phyloP scores from a whole-genome alignment of 306 rosid genomes.

The Betula pendula region DNA sequence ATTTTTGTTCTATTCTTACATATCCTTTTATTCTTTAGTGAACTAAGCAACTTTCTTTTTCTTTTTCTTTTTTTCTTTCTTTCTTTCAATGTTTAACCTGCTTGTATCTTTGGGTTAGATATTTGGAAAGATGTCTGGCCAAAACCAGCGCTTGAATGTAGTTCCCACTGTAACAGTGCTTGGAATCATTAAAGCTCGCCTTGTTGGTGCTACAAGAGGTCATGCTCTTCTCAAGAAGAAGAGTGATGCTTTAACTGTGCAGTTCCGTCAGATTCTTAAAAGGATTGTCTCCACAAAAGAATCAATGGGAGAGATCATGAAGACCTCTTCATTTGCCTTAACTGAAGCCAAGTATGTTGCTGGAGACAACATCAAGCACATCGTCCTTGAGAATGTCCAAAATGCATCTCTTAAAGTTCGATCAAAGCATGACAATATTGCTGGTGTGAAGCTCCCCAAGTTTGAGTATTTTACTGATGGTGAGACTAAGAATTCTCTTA shows the following conservation, averaged over 20 bases:
- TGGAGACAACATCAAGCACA: slow-evolving; percentile 84
- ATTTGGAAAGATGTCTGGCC: slow-evolving; percentile 72
- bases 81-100: neutral
- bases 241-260: slow-evolving; percentile 93
- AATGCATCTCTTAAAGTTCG: slow-evolving; percentile 81
- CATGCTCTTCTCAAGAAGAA: slow-evolving; percentile 97
- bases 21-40: neutral
- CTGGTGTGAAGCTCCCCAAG: slow-evolving; percentile 93
- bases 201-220: slow-evolving; percentile 89
- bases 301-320: slow-evolving; percentile 95
- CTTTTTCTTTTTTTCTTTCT: too few species aligned
- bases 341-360: slow-evolving; percentile 95
- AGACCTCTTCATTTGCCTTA: slow-evolving; percentile 74
- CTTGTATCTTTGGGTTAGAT: slow-evolving; percentile 33
- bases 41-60: neutral
- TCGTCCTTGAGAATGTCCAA: slow-evolving; percentile 81
- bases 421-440: slow-evolving; percentile 79
- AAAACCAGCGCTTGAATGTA: slow-evolving; percentile 85
- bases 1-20: too few species aligned
- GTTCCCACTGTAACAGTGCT: slow-evolving; percentile 97
- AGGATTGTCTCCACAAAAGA: slow-evolving; percentile 90
- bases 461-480: slow-evolving; percentile 70
- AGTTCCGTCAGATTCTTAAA: slow-evolving; percentile 82
- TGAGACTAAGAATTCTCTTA: slow-evolving; percentile 83
- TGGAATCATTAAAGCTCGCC: slow-evolving; percentile 79